These are phyloP conservation scores for Ammopiptanthus mongolicus DNA, from an alignment of 306 rosid genomes.

Conservation along the genomic window DNA sequence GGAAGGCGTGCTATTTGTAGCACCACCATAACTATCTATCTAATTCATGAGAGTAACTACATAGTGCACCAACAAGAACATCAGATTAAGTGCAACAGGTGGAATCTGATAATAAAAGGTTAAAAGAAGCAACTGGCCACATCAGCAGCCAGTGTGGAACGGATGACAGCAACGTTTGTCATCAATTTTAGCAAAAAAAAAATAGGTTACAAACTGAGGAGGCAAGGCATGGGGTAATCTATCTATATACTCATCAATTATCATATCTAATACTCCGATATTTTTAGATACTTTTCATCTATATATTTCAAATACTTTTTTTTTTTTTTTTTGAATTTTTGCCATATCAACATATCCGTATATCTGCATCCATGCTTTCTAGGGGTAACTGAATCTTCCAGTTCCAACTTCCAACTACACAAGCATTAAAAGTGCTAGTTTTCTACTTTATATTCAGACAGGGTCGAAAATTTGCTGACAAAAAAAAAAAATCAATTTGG, in stretches of 20 bases:
- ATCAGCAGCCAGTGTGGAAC: not conserved
- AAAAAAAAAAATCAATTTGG: not conserved
- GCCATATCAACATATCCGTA: too few relatives aligned
- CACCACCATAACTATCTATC: too few relatives aligned
- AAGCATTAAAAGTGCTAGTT: not conserved
- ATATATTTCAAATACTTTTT: too few relatives aligned
- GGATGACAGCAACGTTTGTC: not conserved
- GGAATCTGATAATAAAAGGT: not conserved
- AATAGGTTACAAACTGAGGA: not conserved
- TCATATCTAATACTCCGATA: too few relatives aligned
- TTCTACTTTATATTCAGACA: not conserved
- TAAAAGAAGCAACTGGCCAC: not conserved
- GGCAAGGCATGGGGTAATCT: not conserved
- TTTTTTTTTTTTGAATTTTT: too few relatives aligned
- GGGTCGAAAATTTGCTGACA: not conserved
- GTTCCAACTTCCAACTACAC: not conserved
- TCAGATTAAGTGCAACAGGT: not conserved
- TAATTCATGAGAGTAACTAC: too few relatives aligned
- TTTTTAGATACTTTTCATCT: too few relatives aligned
- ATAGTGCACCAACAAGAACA: not conserved
- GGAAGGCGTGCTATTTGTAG: not conserved
- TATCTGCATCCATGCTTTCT: too few relatives aligned
- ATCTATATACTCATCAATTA: too few relatives aligned
- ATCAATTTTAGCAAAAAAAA: not conserved
- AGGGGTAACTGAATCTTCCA: not conserved